phyloP scores from a whole-genome alignment of 2,329 filamentous ascomycete genomes.

The Elsinoe australis region DNA sequence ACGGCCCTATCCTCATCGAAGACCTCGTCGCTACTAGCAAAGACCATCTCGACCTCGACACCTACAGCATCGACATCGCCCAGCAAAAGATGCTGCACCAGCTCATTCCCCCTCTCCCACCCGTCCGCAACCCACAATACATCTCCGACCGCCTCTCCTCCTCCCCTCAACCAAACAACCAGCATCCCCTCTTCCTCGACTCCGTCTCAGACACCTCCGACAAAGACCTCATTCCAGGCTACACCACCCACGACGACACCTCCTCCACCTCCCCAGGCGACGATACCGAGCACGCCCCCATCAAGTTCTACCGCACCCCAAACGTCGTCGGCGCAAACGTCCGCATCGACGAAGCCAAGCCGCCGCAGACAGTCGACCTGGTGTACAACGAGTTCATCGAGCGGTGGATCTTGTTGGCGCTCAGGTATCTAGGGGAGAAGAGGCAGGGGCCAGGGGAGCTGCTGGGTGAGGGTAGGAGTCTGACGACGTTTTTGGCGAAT shows the following conservation, averaged over 20 bases:
- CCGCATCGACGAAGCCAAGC: conserved; percentile 47
- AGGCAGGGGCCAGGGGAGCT: conserved; percentile 44
- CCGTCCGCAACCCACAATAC: conserved; percentile 2
- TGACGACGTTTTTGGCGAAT: conserved; percentile 51
- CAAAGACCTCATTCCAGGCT: conserved; percentile 57
- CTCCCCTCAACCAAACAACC: not conserved
- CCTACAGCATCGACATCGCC: conserved; percentile 1
- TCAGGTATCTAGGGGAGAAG: conserved; percentile 53
- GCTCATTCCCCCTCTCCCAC: conserved; percentile 18
- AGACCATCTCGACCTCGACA: conserved; percentile 30
- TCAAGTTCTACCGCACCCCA: conserved; percentile 69
- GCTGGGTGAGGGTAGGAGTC: conserved; percentile 47
- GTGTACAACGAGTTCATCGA: conserved; percentile 90
- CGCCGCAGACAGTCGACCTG: conserved; percentile 70
- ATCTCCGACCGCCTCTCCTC: not conserved
- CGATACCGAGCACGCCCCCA: conserved; percentile 71
- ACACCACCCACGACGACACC: conserved; percentile 81
- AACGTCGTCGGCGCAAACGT: conserved; percentile 72
- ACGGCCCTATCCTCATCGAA: conserved; percentile 43
- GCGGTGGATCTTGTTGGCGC: conserved; percentile 66
- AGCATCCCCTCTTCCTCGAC: conserved; percentile 14
- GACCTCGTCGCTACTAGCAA: conserved; percentile 24
- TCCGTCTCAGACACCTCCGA: not conserved
- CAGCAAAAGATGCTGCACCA: conserved; percentile 12
- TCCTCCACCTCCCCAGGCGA: conserved; percentile 65